A percentile compares a stretch with the other conserved stretches of the same genome.
phyloP scores from a whole-genome alignment of 1,284 basidiomycete genomes.

The Dichomitus squalens region DNA sequence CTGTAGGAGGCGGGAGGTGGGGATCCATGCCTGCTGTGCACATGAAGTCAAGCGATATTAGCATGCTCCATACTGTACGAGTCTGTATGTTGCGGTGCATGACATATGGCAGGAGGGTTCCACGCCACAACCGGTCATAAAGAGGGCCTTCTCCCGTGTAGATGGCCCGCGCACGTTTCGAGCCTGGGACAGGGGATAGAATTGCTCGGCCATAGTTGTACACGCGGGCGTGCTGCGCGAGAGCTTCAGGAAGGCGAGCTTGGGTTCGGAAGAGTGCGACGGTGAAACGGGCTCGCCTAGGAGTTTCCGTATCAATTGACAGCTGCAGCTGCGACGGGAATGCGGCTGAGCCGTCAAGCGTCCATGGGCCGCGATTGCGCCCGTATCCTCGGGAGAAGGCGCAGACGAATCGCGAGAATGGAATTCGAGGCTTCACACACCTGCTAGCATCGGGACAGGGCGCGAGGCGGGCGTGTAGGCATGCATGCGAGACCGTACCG shows the following conservation, averaged over 20 bases:
- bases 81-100: slow-evolving; percentile 9
- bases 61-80: slow-evolving; percentile 21
- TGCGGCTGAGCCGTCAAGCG: slow-evolving; percentile 17
- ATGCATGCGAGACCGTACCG: slow-evolving; percentile 2
- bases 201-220: slow-evolving; percentile 17
- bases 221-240: slow-evolving; percentile 16
- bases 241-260: slow-evolving; percentile 9
- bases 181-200: slow-evolving; percentile 9
- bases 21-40: not conserved
- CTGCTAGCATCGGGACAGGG: slow-evolving; percentile 21
- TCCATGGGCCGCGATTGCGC: slow-evolving; percentile 10
- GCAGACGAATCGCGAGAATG: slow-evolving; percentile 22
- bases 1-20: slow-evolving; percentile 15
- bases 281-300: slow-evolving; percentile 19
- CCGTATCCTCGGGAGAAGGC: slow-evolving; percentile 13
- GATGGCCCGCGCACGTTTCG: slow-evolving; percentile 6
- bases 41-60: slow-evolving; percentile 16
- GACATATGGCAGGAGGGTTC: slow-evolving; percentile 10
- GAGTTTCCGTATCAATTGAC: slow-evolving; percentile 20
- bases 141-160: slow-evolving; percentile 14
- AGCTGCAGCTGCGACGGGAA: slow-evolving; percentile 19
- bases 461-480: slow-evolving; percentile 16
- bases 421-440: slow-evolving; percentile 21
- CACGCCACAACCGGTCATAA: slow-evolving; percentile 17
- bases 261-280: slow-evolving; percentile 1